Evolutionary conservation across 805 yeast genomes (phyloP).

Genomic region (Candida koratica): DNA sequence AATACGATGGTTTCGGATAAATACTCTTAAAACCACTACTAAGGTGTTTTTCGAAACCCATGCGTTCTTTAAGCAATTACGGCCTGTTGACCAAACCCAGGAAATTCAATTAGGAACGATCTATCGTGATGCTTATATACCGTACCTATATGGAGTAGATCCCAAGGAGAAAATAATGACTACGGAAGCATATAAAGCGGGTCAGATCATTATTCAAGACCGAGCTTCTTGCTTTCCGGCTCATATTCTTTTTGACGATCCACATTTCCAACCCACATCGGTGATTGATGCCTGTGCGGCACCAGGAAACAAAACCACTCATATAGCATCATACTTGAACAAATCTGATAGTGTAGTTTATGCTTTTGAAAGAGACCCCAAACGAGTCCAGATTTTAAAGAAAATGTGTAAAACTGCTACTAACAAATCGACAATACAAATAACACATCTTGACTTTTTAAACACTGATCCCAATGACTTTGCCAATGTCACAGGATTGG

Average conservation of each 20-base stretch:
- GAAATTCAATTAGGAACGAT: slow-evolving; percentile 48
- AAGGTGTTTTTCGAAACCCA: slow-evolving; percentile 37
- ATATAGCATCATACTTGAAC: slow-evolving; percentile 63
- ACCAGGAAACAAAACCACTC: slow-evolving; percentile 97
- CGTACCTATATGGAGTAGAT: slow-evolving; percentile 75
- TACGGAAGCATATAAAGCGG: slow-evolving; percentile 65
- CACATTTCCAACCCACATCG: slow-evolving; percentile 48
- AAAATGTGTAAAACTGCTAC: slow-evolving; percentile 77
- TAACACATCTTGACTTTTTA: slow-evolving; percentile 64
- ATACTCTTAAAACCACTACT: slow-evolving; percentile 51
- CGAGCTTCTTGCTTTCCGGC: slow-evolving; percentile 98
- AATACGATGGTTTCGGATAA: slow-evolving; percentile 75
- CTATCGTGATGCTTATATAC: slow-evolving; percentile 69
- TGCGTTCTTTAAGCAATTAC: slow-evolving; percentile 38
- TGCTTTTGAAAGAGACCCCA: slow-evolving; percentile 85
- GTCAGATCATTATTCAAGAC: slow-evolving; percentile 87
- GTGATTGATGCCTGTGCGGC: slow-evolving; percentile 96
- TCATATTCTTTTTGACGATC: slow-evolving; percentile 56
- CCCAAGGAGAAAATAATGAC: slow-evolving; percentile 69
- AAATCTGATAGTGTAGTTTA: slow-evolving; percentile 40
- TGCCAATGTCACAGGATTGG: slow-evolving; percentile 66
- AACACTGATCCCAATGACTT: slow-evolving; percentile 54
- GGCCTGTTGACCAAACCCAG: slow-evolving; percentile 40
- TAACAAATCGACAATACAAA: slow-evolving; percentile 38
- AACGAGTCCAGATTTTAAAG: slow-evolving; percentile 63